These are phyloP conservation scores for Gardenia jasminoides DNA, from an alignment of 257 asterid genomes.

Conservation along the genomic window DNA sequence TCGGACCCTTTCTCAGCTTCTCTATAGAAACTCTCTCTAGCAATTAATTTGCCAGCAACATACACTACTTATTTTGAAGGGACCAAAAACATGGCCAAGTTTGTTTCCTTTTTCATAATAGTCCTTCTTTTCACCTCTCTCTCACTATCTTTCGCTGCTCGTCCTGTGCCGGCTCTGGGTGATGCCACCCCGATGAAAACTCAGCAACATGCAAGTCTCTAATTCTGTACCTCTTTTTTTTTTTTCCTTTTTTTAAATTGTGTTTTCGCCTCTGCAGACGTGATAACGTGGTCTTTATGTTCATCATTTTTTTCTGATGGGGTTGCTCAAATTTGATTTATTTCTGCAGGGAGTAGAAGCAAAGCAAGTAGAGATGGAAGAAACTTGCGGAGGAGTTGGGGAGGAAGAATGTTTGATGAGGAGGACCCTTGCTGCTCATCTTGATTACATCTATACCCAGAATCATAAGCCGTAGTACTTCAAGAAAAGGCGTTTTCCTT, in stretches of 20 bases:
- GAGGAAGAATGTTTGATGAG: conserved; percentile 69
- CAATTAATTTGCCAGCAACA: neutral
- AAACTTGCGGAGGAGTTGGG: conserved; percentile 42
- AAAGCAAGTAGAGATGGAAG: conserved; percentile 21
- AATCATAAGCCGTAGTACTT: conserved; percentile 38
- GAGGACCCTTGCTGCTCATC: conserved; percentile 55
- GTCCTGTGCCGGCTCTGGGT: conserved; percentile 30
- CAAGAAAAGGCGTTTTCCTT: neutral
- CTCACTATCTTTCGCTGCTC: conserved; percentile 41
- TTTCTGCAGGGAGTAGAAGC: conserved; percentile 1
- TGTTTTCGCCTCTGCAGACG: neutral
- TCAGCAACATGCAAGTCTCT: conserved; percentile 15
- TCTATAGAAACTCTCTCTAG: neutral
- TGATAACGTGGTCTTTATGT: neutral
- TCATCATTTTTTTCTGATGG: neutral
- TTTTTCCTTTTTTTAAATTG: neutral
- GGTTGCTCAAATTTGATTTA: neutral
- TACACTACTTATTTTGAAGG: neutral
- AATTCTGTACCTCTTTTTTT: too few relatives aligned
- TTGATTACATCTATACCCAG: conserved; percentile 71
- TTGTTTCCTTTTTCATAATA: conserved; percentile 33
- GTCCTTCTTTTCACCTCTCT: conserved; percentile 41
- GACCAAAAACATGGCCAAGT: conserved; percentile 38
- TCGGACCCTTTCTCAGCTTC: neutral
- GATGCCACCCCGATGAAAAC: conserved; percentile 8